These are phyloP conservation scores for Agrocybe chaxingu DNA, from an alignment of 768 basidiomycete species.

Conservation along the genomic window DNA sequence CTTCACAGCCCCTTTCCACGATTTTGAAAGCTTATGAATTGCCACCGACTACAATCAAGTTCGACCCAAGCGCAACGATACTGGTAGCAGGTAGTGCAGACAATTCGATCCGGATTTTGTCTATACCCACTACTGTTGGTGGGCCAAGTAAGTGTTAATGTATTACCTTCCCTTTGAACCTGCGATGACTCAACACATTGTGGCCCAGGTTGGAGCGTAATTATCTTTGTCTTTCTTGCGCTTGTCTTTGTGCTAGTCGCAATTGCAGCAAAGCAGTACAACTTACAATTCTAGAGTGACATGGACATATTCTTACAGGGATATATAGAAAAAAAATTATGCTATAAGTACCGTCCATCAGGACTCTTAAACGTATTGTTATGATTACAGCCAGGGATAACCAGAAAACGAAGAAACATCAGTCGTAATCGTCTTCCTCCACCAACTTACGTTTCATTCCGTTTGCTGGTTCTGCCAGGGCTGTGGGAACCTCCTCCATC, in stretches of 20 bases:
- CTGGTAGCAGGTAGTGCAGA: conserved; percentile 91
- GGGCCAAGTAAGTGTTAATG: conserved; percentile 46
- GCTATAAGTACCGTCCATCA: conserved; percentile 11
- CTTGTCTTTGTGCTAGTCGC: conserved; percentile 42
- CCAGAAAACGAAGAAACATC: conserved; percentile 6
- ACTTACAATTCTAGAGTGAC: conserved; percentile 11
- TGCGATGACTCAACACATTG: conserved; percentile 7
- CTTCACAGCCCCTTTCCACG: conserved; percentile 71
- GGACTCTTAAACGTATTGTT: conserved; percentile 7
- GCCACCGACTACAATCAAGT: conserved; percentile 84
- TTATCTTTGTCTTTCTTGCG: conserved; percentile 38
- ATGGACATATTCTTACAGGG: conserved; percentile 13
- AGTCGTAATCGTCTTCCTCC: conserved; percentile 85
- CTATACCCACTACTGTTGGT: conserved; percentile 32
- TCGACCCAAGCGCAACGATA: conserved; percentile 79
- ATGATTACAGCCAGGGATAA: conserved; percentile 3
- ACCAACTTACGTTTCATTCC: conserved; percentile 78
- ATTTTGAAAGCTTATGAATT: conserved; percentile 96
- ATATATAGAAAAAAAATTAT: conserved; percentile 12
- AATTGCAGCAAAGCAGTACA: conserved; percentile 31
- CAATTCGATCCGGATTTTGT: conserved; percentile 76
- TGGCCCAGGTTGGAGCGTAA: conserved; percentile 33
- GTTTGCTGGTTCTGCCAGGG: conserved; percentile 44
- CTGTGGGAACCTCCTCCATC: conserved; percentile 75
- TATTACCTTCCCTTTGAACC: not conserved